Evolutionary conservation across 2,329 filamentous ascomycete species (phyloP).

Genomic region (Lachnellula hyalina): DNA sequence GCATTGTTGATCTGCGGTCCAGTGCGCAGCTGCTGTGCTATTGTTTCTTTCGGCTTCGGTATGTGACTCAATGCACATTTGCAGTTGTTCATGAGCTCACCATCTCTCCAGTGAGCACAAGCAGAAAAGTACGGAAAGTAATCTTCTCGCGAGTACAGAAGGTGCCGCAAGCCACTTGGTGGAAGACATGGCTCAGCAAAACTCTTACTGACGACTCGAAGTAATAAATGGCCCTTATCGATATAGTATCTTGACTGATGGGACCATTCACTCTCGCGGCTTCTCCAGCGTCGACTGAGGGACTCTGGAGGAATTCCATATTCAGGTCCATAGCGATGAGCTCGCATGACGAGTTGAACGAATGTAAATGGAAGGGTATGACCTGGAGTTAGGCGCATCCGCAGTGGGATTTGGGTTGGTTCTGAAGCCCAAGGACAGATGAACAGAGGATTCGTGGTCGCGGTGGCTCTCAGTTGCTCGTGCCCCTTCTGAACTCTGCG

Average conservation of each 20-base stretch:
- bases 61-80: conserved; percentile 58
- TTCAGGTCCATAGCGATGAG: conserved; percentile 39
- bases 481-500: conserved; percentile 45
- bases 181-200: conserved; percentile 49
- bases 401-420: conserved; percentile 41
- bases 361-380: conserved; percentile 53
- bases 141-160: conserved; percentile 55
- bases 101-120: conserved; percentile 58
- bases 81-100: conserved; percentile 52
- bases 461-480: conserved; percentile 48
- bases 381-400: conserved; percentile 47
- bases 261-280: conserved; percentile 46
- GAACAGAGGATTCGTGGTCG: conserved; percentile 51
- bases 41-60: conserved; percentile 39
- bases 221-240: conserved; percentile 47
- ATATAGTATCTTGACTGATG: conserved; percentile 51
- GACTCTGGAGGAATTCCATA: conserved; percentile 44
- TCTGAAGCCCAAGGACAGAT: conserved; percentile 49
- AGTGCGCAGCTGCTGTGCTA: conserved; percentile 27
- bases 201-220: conserved; percentile 50
- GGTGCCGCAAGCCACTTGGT: conserved; percentile 45
- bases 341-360: conserved; percentile 50
- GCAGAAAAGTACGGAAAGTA: conserved; percentile 58
- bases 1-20: conserved; percentile 18
- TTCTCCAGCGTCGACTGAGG: conserved; percentile 46